Percentiles rank a stretch among this genome's conserved stretches.
phyloP scores from a whole-genome alignment of 2,329 filamentous ascomycete species.

The Pyrenochaeta sp. region DNA sequence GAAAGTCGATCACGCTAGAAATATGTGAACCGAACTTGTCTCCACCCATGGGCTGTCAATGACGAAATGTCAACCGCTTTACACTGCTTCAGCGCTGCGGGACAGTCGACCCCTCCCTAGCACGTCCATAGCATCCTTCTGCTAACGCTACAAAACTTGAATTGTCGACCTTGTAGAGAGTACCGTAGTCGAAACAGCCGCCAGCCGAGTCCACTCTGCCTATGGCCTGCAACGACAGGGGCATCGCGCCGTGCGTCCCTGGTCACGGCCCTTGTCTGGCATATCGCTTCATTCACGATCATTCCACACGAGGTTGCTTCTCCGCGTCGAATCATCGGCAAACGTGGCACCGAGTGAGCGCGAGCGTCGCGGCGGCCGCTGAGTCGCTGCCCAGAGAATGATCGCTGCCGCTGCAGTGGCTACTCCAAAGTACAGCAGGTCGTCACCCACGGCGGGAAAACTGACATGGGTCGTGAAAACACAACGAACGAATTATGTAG shows the following conservation, averaged over 20 bases:
- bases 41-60: conserved; percentile 30
- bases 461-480: no score
- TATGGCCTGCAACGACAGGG: conserved; percentile 14
- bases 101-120: conserved; percentile 18
- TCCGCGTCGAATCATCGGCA: conserved; percentile 29
- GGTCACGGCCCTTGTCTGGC: conserved; percentile 10
- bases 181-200: conserved; percentile 25
- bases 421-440: conserved; percentile 7
- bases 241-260: conserved; percentile 16
- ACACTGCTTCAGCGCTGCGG: background rate
- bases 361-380: conserved; percentile 3
- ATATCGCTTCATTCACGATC: conserved; percentile 18
- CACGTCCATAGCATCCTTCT: conserved; percentile 22
- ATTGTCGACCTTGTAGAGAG: conserved; percentile 9
- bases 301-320: conserved; percentile 14
- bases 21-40: conserved; percentile 24
- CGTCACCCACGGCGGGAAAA: background rate
- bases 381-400: conserved; percentile 11
- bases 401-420: conserved; percentile 20
- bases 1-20: conserved; percentile 30
- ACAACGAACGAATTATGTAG: no score
- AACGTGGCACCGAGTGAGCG: conserved; percentile 22
- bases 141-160: conserved; percentile 34
- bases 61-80: conserved; percentile 26
- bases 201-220: conserved; percentile 23